Evolutionary conservation across 1,284 basidiomycete genomes (phyloP).

Genomic region (Cystobasidium sp.): DNA sequence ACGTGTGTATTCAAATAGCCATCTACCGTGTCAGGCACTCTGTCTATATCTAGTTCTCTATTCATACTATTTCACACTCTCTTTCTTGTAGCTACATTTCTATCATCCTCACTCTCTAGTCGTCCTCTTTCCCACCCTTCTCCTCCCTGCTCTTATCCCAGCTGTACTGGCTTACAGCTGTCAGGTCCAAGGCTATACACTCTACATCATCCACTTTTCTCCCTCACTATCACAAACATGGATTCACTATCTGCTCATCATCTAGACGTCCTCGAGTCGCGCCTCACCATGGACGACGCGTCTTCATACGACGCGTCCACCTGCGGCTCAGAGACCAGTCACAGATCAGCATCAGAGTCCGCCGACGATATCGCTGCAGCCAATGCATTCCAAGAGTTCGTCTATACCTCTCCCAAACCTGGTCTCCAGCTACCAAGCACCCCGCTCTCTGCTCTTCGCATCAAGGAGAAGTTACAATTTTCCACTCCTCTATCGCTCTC

Average conservation of each 20-base stretch:
- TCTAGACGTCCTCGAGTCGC: constrained; percentile 6
- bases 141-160: neutral
- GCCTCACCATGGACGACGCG: constrained; percentile 12
- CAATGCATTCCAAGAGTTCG: neutral
- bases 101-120: neutral
- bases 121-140: neutral
- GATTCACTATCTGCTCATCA: neutral
- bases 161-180: constrained; percentile 2
- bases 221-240: neutral
- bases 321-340: neutral
- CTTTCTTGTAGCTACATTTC: neutral
- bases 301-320: neutral
- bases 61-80: neutral
- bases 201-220: neutral
- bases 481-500: neutral
- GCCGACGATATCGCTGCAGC: constrained; percentile 1
- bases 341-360: neutral
- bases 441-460: neutral
- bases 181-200: neutral
- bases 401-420: constrained; percentile 9
- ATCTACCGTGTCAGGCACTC: no score
- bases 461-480: neutral
- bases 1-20: no score
- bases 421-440: constrained; percentile 1
- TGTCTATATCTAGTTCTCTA: neutral